Conservation (phyloP, 2,329 filamentous ascomycete genomes). For the Talaromyces sp. region DNA sequence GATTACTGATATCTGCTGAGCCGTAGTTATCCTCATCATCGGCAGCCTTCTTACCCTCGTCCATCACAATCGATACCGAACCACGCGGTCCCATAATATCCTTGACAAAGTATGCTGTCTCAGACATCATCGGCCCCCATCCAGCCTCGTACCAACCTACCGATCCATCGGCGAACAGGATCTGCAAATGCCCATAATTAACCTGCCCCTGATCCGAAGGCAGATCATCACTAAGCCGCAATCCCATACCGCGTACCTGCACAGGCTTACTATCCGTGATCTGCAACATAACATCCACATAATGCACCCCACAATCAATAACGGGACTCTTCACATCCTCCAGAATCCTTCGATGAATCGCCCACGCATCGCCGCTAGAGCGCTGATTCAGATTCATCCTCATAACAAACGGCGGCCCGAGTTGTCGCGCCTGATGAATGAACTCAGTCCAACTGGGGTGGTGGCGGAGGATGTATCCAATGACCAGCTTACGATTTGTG, state of each 20-base stretch:
- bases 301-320: constrained; percentile 25
- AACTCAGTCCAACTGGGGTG: constrained; percentile 27
- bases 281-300: constrained; percentile 26
- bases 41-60: constrained; percentile 14
- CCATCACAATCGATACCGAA: constrained; percentile 25
- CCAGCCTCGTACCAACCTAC: constrained; percentile 26
- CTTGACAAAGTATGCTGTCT: constrained; percentile 25
- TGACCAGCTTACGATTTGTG: constrained; percentile 22
- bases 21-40: neutral
- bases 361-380: constrained; percentile 23
- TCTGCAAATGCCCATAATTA: constrained; percentile 25
- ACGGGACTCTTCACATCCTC: constrained; percentile 23
- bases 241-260: constrained; percentile 25
- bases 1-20: constrained; percentile 23
- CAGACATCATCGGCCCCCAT: constrained; percentile 26
- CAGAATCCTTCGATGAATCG: constrained; percentile 23
- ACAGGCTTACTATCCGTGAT: constrained; percentile 24
- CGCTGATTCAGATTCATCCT: constrained; percentile 26
- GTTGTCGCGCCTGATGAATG: constrained; percentile 23
- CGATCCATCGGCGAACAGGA: constrained; percentile 24
- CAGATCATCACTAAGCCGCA: constrained; percentile 22
- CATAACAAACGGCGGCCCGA: constrained; percentile 25
- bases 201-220: constrained; percentile 22
- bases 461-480: constrained; percentile 23
- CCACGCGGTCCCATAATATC: constrained; percentile 23